phyloP scores from a whole-genome alignment of 257 asterid genomes.

The Capsicum pubescens region DNA sequence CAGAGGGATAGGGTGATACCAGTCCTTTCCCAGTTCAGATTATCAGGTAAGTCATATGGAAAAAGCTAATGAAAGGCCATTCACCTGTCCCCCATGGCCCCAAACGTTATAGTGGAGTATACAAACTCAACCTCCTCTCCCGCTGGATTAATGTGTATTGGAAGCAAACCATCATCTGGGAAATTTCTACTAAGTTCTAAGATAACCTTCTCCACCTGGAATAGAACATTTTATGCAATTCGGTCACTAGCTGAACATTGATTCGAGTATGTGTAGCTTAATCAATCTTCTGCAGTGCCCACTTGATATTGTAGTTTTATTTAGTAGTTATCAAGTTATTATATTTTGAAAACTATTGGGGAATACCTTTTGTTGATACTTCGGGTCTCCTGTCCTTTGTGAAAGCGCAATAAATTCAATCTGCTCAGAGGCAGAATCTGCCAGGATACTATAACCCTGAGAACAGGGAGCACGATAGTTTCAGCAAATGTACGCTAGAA shows the following conservation, averaged over 20 bases:
- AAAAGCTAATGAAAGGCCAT: slow-evolving; percentile 12
- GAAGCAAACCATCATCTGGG: slow-evolving; percentile 94
- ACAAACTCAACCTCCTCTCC: slow-evolving; percentile 62
- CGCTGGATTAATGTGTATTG: slow-evolving; percentile 82
- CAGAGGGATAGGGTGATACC: slow-evolving; percentile 19
- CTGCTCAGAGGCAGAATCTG: slow-evolving; percentile 99
- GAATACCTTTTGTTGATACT: slow-evolving; percentile 85
- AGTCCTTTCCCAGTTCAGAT: slow-evolving; percentile 12
- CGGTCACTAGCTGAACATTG: slow-evolving; percentile 26
- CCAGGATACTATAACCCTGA: slow-evolving; percentile 94
- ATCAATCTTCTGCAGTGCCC: slow-evolving; percentile 7
- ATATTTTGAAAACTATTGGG: background rate
- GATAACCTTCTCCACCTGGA: slow-evolving; percentile 91
- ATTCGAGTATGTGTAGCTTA: slow-evolving; percentile 12
- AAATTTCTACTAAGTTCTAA: slow-evolving; percentile 80
- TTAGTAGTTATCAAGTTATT: background rate
- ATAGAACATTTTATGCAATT: slow-evolving; percentile 34
- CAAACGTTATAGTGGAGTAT: slow-evolving; percentile 91
- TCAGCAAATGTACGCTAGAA: slow-evolving; percentile 18
- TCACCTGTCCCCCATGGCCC: slow-evolving; percentile 99
- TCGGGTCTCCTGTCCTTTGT: slow-evolving; percentile 90
- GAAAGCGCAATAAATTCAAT: slow-evolving; percentile 99
- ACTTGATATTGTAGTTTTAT: background rate
- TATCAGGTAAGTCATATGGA: background rate
- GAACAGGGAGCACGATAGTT: slow-evolving; percentile 32